Conservation (phyloP, 1,284 basidiomycete genomes). For the Sanghuangporus sanghuang region DNA sequence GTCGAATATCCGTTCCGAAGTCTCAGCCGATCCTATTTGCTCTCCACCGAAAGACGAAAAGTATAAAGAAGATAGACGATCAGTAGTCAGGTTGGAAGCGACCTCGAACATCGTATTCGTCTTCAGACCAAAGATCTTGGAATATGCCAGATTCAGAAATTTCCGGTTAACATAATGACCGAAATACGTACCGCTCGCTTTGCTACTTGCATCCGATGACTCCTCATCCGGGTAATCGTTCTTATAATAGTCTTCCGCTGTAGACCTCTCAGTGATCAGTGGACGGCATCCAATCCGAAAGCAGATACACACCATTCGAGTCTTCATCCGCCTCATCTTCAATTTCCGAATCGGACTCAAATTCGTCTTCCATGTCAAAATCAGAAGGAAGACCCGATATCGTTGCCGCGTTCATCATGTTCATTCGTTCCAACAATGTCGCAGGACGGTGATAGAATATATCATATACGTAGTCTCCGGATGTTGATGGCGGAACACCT, state of each 20-base stretch:
- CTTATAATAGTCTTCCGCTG: conserved; percentile 76
- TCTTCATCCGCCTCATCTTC: conserved; percentile 78
- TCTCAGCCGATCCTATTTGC: too few relatives aligned
- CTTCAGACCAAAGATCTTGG: conserved; percentile 40
- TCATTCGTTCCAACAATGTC: conserved; percentile 52
- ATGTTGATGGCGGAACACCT: neutral
- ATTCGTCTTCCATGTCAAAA: conserved; percentile 52
- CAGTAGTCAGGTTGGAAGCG: conserved; percentile 9
- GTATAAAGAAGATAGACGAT: neutral
- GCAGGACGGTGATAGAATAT: conserved; percentile 67
- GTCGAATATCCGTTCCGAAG: too few relatives aligned
- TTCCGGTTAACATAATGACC: neutral
- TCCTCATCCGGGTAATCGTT: conserved; percentile 80
- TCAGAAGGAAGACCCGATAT: conserved; percentile 62
- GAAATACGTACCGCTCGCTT: conserved; percentile 34
- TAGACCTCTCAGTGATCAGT: conserved; percentile 1
- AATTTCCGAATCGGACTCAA: conserved; percentile 36
- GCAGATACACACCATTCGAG: conserved; percentile 55
- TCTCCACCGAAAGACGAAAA: neutral
- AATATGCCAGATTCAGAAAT: conserved; percentile 29
- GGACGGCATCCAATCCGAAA: neutral
- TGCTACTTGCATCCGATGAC: conserved; percentile 33
- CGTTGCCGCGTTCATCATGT: conserved; percentile 54
- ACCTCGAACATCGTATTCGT: conserved; percentile 25
- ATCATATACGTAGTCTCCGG: conserved; percentile 71